Conservation (phyloP, 352 stramenopile genomes). For the Lagenidium sp. region DNA sequence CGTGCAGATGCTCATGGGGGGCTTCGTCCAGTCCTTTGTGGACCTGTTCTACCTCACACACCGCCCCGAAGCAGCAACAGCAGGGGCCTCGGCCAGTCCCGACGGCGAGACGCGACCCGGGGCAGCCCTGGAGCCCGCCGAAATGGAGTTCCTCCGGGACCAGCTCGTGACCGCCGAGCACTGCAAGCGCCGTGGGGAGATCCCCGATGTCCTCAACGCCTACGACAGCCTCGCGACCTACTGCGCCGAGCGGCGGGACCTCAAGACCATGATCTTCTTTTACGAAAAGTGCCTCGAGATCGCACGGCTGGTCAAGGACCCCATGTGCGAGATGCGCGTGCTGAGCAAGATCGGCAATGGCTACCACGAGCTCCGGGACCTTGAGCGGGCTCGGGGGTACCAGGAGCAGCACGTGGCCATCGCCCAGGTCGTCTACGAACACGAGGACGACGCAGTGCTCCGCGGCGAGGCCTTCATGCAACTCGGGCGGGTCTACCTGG, state of each 20-base stretch:
- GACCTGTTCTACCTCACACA: constrained; percentile 94
- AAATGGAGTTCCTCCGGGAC: constrained; percentile 86
- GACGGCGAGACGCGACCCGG: constrained; percentile 20
- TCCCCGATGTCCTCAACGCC: constrained; percentile 67
- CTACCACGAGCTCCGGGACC: constrained; percentile 66
- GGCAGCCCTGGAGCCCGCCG: constrained; percentile 19
- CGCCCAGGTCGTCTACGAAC: constrained; percentile 55
- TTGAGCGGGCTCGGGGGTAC: constrained; percentile 62
- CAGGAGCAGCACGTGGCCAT: constrained; percentile 79
- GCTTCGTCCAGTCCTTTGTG: constrained; percentile 91
- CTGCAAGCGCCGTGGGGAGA: constrained; percentile 83
- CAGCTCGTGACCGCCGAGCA: constrained; percentile 84
- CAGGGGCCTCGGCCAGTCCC: too few relatives aligned
- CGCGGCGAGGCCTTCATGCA: constrained; percentile 48
- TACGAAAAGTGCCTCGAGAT: constrained; percentile 92
- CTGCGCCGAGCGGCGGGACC: constrained; percentile 69
- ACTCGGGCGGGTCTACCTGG: constrained; percentile 70
- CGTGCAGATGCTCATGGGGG: constrained; percentile 79
- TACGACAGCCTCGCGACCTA: constrained; percentile 80
- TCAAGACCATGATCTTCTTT: constrained; percentile 90
- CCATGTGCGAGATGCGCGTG: constrained; percentile 79
- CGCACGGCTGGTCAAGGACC: constrained; percentile 77
- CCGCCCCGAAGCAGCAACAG: constrained; percentile 17
- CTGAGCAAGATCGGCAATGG: constrained; percentile 76
- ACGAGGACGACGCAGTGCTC: constrained; percentile 47